Base-by-base conservation (phyloP, 208 protist species). In the Polymyxa betae region DNA sequence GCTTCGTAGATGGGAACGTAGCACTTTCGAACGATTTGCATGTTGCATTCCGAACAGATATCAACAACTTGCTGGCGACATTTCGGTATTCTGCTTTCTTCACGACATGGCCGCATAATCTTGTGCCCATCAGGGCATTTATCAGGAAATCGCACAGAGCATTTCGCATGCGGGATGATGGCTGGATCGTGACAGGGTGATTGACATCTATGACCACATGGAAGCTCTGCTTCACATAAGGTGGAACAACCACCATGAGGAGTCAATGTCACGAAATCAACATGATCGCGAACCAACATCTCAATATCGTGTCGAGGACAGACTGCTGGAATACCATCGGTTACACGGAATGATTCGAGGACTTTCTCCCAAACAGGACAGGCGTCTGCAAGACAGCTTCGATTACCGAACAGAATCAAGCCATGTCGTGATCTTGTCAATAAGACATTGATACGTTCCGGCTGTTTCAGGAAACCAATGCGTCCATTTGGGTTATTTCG, bases 391-490 rank as follows among this genome's bases (percentile, higher is more conserved):
- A 82, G n/a, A 12, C n/a, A 43, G 5, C 12, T n/a, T 35, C 12
- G 5, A 16, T 82, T 35, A 12, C 72, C 72, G 40, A 82, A 45
- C 16, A 82, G 5, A n/a, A 82, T 45, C n/a, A 82, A 16, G 16
- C 16, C 5, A 5, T 5, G 16, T 43, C 16, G 5, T 5, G 72
- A 5, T 43, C 72, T 5, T 45, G 72, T 38, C n/a, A 82, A 82
- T 12, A 82, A 43, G n/a, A 82, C 72, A n/a, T 82, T 82, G n/a
- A 82, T 35, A 12, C 72, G 72, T 12, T 82, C 40, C 12, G 5
- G 5, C n/a, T 35, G 40, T 20, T 82, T 82, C 40, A 82, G n/a
- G n/a, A 82, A 82, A 5, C 72, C 72, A 20, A 82, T 82, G 40
- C 40, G 5, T 5, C 16, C 35, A 5, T 35, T 5, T 20, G 5